Evolutionary conservation across 2,329 filamentous ascomycete genomes (phyloP).

Genomic region (Didymella segeticola): DNA sequence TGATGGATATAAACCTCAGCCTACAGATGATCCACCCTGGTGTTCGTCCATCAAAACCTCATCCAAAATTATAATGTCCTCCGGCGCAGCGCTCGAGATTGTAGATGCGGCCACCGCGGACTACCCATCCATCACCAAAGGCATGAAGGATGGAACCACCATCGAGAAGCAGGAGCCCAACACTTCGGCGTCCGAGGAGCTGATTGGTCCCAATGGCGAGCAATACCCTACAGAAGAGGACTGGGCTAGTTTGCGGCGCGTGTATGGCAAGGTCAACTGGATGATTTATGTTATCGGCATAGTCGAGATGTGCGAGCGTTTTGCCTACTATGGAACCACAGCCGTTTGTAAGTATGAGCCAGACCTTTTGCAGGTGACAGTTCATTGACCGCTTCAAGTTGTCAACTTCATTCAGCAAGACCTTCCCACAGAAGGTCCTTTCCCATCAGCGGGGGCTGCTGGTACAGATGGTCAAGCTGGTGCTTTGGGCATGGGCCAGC

Average conservation of each 20-base stretch:
- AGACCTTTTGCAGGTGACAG: too few relatives aligned
- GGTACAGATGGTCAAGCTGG: conserved; percentile 36
- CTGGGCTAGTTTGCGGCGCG: conserved; percentile 36
- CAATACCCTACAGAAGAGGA: conserved; percentile 40
- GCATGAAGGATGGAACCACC: conserved; percentile 4
- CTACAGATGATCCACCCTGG: neutral
- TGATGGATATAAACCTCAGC: conserved; percentile 7
- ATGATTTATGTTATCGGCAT: conserved; percentile 41
- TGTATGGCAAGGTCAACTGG: conserved; percentile 40
- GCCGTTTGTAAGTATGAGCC: conserved; percentile 26
- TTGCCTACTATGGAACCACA: conserved; percentile 43
- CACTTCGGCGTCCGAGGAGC: conserved; percentile 13
- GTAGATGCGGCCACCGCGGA: conserved; percentile 25
- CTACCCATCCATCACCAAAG: conserved; percentile 12
- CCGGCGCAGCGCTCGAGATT: conserved; percentile 26
- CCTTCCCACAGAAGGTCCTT: conserved; percentile 54
- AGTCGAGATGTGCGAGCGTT: conserved; percentile 40
- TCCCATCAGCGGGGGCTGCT: conserved; percentile 57
- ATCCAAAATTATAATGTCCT: conserved; percentile 20
- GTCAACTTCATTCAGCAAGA: conserved; percentile 52
- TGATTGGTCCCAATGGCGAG: conserved; percentile 32
- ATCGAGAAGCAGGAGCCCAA: conserved; percentile 20
- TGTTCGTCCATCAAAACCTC: neutral
- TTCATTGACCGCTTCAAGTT: conserved; percentile 19
- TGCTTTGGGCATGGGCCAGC: conserved; percentile 37